Evolutionary conservation across 169 alveolate genomes (phyloP), one percentile per base, ranked within the genome.

Genomic region (Cyclospora cayetanensis): DNA sequence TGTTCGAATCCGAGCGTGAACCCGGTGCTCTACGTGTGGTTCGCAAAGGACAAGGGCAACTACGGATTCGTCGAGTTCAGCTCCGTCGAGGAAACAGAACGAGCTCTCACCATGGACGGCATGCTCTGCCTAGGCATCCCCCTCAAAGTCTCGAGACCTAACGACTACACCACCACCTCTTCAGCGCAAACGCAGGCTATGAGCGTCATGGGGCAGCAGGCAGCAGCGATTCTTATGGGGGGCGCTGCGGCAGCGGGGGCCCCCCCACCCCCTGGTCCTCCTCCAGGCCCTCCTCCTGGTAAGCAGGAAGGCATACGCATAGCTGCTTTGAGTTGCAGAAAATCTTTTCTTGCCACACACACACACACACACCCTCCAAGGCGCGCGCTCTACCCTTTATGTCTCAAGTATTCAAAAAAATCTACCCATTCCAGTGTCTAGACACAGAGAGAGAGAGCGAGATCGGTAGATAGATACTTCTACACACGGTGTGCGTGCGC

Each of bases 21-120:
- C 34, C 99, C 99, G 11, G 98, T 97, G 53, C 87, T 97, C 4
- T 97, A 96, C 90, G 99, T 97, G 22, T 97, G 99, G 99, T 97
- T 97, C 87, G 98, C 99, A 29, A 97, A 97, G 93, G 98, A 97
- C 90, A 97, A 97, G 86, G 98, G 98, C 37, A 97, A 94, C 93
- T 97, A 97, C 91, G 99, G 99, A 43, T 97, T 97, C 82, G 98
- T 97, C 46, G 99, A 97, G 82, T 97, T 97, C 90, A 1, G 90
- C 27, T 95, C 98, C 20, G 98, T 97, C 0, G 99, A 97, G 70
- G 99, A 97, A 92, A 97, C 99, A 15, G 98, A 97, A 84, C 83
- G 96, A 42, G 99, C 99, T 18, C 93, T 97, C 20, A 93, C 97
- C 11, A 93, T 97, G 97, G 99, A 97, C 68, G 98, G 98, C 5